Evolutionary conservation across 169 alveolate genomes (phyloP).

Genomic region (Eimeria praecox): DNA sequence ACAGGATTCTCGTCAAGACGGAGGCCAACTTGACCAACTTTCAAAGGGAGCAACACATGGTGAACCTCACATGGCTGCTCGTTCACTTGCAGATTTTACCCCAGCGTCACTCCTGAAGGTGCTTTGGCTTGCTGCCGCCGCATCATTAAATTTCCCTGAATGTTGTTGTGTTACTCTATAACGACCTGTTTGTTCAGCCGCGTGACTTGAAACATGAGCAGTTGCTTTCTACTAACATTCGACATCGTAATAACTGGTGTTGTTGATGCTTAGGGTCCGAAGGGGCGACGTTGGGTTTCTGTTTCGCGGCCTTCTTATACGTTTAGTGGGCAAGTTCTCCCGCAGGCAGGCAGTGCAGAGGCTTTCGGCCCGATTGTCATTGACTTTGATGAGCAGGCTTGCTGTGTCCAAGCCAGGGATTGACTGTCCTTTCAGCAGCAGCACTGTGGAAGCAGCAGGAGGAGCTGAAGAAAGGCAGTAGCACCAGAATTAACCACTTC

Average conservation of each 20-base stretch:
- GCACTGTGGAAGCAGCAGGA: slow-evolving; percentile 13
- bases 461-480: neutral
- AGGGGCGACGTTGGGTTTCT: slow-evolving; percentile 42
- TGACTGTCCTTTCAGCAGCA: neutral
- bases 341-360: slow-evolving; percentile 1
- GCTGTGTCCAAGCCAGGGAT: slow-evolving; percentile 50
- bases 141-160: neutral
- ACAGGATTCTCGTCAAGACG: slow-evolving; percentile 39
- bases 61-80: neutral
- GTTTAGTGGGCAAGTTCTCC: slow-evolving; percentile 52
- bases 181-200: neutral
- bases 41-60: slow-evolving; percentile 62
- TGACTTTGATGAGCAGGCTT: slow-evolving; percentile 81
- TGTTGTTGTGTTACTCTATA: neutral
- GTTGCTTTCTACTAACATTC: neutral
- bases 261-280: neutral
- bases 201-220: neutral
- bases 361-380: slow-evolving; percentile 63
- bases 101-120: neutral
- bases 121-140: neutral
- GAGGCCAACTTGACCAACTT: slow-evolving; percentile 69
- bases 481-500: neutral
- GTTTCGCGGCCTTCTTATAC: slow-evolving; percentile 75
- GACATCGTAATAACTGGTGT: neutral
- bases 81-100: neutral